A percentile compares a stretch with the other conserved stretches of the same genome.
Evolutionary conservation across 1,284 basidiomycete species (phyloP).

Genomic region (Sanghuangporus sanghuang): DNA sequence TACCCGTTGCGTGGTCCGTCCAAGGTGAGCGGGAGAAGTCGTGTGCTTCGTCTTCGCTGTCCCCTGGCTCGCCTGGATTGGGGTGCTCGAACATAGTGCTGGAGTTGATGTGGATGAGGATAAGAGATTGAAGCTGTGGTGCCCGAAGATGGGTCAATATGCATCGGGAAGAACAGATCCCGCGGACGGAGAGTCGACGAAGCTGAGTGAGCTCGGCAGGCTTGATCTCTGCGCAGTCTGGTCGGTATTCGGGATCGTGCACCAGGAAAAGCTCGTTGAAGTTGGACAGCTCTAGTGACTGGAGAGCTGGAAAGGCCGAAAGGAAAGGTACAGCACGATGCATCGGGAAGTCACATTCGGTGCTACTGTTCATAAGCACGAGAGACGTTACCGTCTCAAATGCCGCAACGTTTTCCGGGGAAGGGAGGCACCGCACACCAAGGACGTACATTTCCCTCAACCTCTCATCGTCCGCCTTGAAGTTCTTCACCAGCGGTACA

Average conservation of each 20-base stretch:
- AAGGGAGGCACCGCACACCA: slow-evolving; percentile 3
- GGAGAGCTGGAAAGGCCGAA: slow-evolving; percentile 49
- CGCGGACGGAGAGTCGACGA: slow-evolving; percentile 47
- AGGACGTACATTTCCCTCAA: slow-evolving; percentile 11
- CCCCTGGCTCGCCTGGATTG: slow-evolving; percentile 44
- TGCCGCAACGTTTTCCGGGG: slow-evolving; percentile 18
- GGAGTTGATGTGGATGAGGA: slow-evolving; percentile 55
- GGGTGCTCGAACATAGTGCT: slow-evolving; percentile 45
- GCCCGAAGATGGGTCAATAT: slow-evolving; percentile 55
- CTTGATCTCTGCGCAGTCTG: slow-evolving; percentile 27
- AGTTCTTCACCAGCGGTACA: slow-evolving; percentile 1
- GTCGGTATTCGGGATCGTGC: slow-evolving; percentile 18
- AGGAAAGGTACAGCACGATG: slow-evolving; percentile 43
- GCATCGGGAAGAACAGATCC: slow-evolving; percentile 55
- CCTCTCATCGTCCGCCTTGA: slow-evolving; percentile 4
- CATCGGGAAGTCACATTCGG: slow-evolving; percentile 37
- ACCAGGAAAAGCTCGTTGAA: slow-evolving; percentile 45
- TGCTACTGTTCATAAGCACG: slow-evolving; percentile 15
- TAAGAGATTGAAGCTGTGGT: slow-evolving; percentile 52
- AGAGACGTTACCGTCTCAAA: slow-evolving; percentile 30
- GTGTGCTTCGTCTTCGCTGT: slow-evolving; percentile 63
- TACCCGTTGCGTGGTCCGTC: slow-evolving; percentile 70
- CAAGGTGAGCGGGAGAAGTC: slow-evolving; percentile 71
- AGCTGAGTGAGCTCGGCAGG: slow-evolving; percentile 41
- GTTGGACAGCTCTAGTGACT: slow-evolving; percentile 44